Evolutionary conservation across 257 asterid genomes (phyloP), one percentile per base, ranked within the genome.

Genomic region (Forsythia suspensa): DNA sequence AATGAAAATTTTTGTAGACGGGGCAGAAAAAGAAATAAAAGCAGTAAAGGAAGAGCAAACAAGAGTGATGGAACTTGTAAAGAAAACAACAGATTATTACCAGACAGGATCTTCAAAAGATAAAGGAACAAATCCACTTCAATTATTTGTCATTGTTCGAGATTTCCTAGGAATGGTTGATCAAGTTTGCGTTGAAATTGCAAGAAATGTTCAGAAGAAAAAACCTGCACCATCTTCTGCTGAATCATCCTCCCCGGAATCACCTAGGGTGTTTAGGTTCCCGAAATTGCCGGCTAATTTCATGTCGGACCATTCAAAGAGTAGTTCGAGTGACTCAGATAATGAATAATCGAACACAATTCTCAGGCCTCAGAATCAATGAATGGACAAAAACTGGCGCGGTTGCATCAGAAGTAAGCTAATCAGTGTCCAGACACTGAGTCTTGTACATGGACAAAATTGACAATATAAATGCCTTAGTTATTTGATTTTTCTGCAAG

Each of bases 101-200:
- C 97, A 94, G 48, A 86, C 95, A n/a, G 94, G 96, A 77, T 84
- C 90, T 0, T 88, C 90, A 9, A 92, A 83, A 11, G 92, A 89
- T 34, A 91, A 83, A 71, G 87, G 89, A 29, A 79, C 82, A 80
- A 83, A 90, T 73, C 85, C 86, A 1, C 79, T 96, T 46, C 97
- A 88, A 44, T 80, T 96, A 42, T 94, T 92, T 48, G 77, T 88
- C 0, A 91, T 94, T 3, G 90, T 94, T 10, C 88, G 80, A 41
- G 99, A 96, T 86, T 96, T 96, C 72, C 86, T 92, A 29, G 87
- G 83, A 70, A 90, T 96, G 98, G 98, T 94, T 68, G 99, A 96
- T 86, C 84, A 86, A 74, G 97, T 87, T 48, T 94, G 99, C 79
- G 73, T 92, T 59, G 98, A 92, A 5, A 92, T 94, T 55, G 85